Percentiles rank a stretch among this genome's conserved stretches.
Evolutionary conservation across 495 filamentous ascomycete species (phyloP).

Genomic region (Pyronema omphalodes): DNA sequence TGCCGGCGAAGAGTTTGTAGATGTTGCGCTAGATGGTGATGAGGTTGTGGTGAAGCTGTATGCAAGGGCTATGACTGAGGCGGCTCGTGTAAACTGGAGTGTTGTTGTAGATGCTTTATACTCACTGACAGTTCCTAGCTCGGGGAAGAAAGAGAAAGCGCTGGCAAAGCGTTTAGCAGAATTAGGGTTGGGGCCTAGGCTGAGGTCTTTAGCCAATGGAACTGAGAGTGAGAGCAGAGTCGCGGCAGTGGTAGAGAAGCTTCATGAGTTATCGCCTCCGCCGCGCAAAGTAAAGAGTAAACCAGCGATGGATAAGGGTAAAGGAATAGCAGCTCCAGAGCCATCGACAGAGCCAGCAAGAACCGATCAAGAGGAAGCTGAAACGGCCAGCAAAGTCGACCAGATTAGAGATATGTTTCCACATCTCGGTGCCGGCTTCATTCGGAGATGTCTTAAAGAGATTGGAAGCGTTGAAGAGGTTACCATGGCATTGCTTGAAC

Average conservation of each 20-base stretch:
- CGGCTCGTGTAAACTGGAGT: slow-evolving; percentile 17
- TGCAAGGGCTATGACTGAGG: slow-evolving; percentile 8
- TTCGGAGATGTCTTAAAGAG: slow-evolving; percentile 59
- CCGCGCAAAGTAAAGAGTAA: slow-evolving; percentile 16
- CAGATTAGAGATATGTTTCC: slow-evolving; percentile 90
- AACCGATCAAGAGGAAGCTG: slow-evolving; percentile 35
- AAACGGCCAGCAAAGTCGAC: slow-evolving; percentile 64
- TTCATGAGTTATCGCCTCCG: slow-evolving; percentile 9
- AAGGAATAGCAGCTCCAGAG: slow-evolving; percentile 34
- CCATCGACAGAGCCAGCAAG: slow-evolving; percentile 23
- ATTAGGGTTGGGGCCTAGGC: slow-evolving; percentile 3
- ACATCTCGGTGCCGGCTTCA: slow-evolving; percentile 65
- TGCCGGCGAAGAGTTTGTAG: slow-evolving; percentile 21
- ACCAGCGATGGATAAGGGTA: slow-evolving; percentile 46
- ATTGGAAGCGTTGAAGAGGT: slow-evolving; percentile 70
- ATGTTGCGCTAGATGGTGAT: slow-evolving; percentile 5
- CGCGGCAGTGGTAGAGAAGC: slow-evolving; percentile 5
- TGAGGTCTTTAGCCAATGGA: slow-evolving; percentile 7
- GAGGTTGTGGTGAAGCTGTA: slow-evolving; percentile 9
- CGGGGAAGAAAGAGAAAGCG: slow-evolving; percentile 4
- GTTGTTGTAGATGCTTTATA: slow-evolving; percentile 17
- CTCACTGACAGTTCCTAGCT: slow-evolving; percentile 4
- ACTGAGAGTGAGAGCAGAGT: slow-evolving; percentile 10
- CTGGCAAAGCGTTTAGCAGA: slow-evolving; percentile 8
- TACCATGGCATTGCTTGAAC: slow-evolving; percentile 69